These are phyloP conservation scores for Beverwykella pulmonaria DNA, from an alignment of 495 filamentous ascomycete species.

Conservation along the genomic window DNA sequence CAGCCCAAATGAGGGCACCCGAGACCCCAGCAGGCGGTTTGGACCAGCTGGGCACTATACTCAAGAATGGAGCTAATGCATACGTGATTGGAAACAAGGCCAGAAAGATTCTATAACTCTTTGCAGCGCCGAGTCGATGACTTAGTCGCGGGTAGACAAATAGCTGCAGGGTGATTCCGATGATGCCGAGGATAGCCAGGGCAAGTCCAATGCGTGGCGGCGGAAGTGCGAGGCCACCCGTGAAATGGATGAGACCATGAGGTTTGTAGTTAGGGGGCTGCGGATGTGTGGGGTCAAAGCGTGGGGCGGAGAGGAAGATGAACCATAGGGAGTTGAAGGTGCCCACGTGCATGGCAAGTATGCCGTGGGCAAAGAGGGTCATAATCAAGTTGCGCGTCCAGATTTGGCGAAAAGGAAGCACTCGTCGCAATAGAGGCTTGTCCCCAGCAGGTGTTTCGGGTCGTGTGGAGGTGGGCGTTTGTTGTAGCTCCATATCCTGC, in stretches of 20 bases:
- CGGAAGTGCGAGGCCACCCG: conserved; percentile 71
- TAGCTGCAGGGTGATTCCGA: conserved; percentile 70
- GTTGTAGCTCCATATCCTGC: conserved; percentile 27
- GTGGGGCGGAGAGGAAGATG: conserved; percentile 69
- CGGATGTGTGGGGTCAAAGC: conserved; percentile 51
- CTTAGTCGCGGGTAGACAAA: conserved; percentile 69
- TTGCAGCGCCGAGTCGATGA: conserved; percentile 62
- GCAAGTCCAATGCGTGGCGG: conserved; percentile 69
- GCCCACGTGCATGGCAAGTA: conserved; percentile 73
- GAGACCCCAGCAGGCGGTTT: conserved; percentile 53
- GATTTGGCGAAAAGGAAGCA: conserved; percentile 66
- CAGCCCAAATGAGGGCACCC: conserved; percentile 62
- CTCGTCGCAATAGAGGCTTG: conserved; percentile 35
- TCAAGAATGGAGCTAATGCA: conserved; percentile 66
- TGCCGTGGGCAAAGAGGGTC: conserved; percentile 64
- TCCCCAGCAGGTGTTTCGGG: conserved; percentile 33
- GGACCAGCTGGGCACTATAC: conserved; percentile 54
- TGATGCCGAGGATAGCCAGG: conserved; percentile 68
- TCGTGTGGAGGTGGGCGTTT: conserved; percentile 36
- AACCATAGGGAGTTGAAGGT: conserved; percentile 77
- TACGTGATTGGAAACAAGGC: conserved; percentile 70
- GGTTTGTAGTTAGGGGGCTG: conserved; percentile 41
- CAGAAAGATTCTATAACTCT: conserved; percentile 60
- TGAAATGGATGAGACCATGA: conserved; percentile 62
- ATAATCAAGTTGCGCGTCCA: conserved; percentile 65